These are phyloP conservation scores for Pythium monospermum DNA, from an alignment of 352 stramenopile species.

Conservation along the genomic window DNA sequence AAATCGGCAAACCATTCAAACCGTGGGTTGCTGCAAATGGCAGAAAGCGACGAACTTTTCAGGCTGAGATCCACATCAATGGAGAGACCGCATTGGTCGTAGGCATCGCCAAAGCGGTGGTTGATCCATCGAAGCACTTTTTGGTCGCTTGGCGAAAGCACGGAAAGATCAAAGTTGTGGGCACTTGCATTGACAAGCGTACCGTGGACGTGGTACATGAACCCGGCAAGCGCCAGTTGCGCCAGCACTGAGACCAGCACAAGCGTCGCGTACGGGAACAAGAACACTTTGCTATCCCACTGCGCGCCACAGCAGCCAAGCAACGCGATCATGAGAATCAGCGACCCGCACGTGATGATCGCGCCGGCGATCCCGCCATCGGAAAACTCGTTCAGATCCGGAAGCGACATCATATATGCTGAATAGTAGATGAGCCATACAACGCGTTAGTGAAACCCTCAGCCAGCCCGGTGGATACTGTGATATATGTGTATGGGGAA, in stretches of 20 bases:
- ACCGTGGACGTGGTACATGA: constrained; percentile 77
- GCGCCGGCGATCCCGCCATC: constrained; percentile 69
- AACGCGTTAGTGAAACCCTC: background rate
- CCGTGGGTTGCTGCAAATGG: constrained; percentile 48
- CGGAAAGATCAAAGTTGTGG: constrained; percentile 68
- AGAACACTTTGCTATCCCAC: constrained; percentile 83
- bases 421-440: constrained; percentile 5
- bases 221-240: constrained; percentile 70
- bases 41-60: constrained; percentile 31
- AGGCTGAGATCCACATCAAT: constrained; percentile 61
- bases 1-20: constrained; percentile 75
- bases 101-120: constrained; percentile 67
- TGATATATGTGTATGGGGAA: too few species aligned
- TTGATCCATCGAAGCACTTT: constrained; percentile 75
- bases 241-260: constrained; percentile 73
- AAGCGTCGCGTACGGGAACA: constrained; percentile 79
- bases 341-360: constrained; percentile 71
- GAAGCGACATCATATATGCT: constrained; percentile 80
- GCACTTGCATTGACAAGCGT: constrained; percentile 57
- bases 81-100: constrained; percentile 59
- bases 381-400: constrained; percentile 78
- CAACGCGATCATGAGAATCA: constrained; percentile 75
- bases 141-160: constrained; percentile 47
- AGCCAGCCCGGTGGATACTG: too few species aligned
- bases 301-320: constrained; percentile 78